Evolutionary conservation across 2,329 filamentous ascomycete species (phyloP), one percentile per base, ranked within the genome.

Genomic region (Botrytis fabae): DNA sequence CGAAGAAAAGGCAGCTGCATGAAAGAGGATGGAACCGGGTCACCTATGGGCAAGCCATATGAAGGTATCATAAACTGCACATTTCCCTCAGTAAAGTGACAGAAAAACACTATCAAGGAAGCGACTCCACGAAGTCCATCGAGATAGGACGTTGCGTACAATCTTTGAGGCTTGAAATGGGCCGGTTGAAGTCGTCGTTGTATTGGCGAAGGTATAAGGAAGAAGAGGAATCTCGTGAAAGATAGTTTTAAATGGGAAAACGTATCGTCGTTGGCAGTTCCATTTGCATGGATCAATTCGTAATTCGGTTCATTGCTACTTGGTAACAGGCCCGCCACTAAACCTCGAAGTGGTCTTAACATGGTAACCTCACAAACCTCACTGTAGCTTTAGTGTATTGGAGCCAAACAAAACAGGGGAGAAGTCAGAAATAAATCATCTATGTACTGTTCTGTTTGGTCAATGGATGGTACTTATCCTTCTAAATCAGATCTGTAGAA

Each of bases 101-200:
- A 85, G 78, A 85, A 78, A 76, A 85, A 85, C 73, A 86, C 85
- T 59, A 86, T 75, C 70, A 86, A 79, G 22, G 84, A 83, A n/a
- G 85, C 85, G 44, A 86, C 79, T 42, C 85, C 85, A 28, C 85
- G 84, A 63, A 86, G 79, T 46, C 85, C 85, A 78, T 86, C 85
- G 60, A 86, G 82, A 75, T 85, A 86, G 60, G 78, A 78, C 32
- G 79, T 80, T 25, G 82, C 80, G 74, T 84, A 83, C 69, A 80
- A 62, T 74, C 77, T 73, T 38, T 75, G 74, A 25, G 75, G 64
- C 70, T 78, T 80, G 22, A 74, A 57, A 44, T 73, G 73, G 46
- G 75, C 71, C 8, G 80, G 79, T 57, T 79, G 80, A 48, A 81
- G 63, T 62, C 76, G 77, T 70, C 77, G 76, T 71, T 81, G 80